Evolutionary conservation across 495 filamentous ascomycete species (phyloP).

Genomic region (Lophiostoma macrostomum): DNA sequence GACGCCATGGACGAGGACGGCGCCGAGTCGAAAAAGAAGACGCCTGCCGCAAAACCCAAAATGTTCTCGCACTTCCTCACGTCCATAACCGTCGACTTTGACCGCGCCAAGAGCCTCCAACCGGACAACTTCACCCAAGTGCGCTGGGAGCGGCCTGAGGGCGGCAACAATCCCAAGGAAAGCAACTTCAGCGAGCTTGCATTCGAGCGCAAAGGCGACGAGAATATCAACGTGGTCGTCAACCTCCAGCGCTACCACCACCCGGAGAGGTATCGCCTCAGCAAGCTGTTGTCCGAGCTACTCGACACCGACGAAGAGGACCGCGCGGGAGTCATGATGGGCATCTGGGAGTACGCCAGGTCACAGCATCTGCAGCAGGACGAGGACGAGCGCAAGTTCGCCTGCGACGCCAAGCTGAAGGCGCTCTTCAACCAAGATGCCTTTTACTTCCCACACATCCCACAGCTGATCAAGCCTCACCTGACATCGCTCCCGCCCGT

Average conservation of each 20-base stretch:
- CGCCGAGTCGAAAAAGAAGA: slow-evolving; percentile 42
- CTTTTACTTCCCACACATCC: slow-evolving; percentile 85
- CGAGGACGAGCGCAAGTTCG: slow-evolving; percentile 85
- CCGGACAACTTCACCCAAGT: slow-evolving; percentile 58
- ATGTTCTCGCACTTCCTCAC: slow-evolving; percentile 97
- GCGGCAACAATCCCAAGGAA: slow-evolving; percentile 45
- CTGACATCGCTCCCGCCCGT: slow-evolving; percentile 77
- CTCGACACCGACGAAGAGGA: slow-evolving; percentile 86
- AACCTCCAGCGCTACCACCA: slow-evolving; percentile 82
- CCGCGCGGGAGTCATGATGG: slow-evolving; percentile 78
- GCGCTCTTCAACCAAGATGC: slow-evolving; percentile 71
- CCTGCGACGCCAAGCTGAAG: slow-evolving; percentile 78
- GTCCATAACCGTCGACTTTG: slow-evolving; percentile 81
- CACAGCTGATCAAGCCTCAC: slow-evolving; percentile 70
- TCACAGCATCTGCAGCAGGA: slow-evolving; percentile 84
- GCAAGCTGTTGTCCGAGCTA: slow-evolving; percentile 74
- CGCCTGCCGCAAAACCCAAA: slow-evolving; percentile 42
- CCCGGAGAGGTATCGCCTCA: slow-evolving; percentile 78
- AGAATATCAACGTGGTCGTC: slow-evolving; percentile 87
- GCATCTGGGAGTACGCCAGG: slow-evolving; percentile 92
- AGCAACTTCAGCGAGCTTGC: slow-evolving; percentile 88
- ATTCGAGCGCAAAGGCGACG: slow-evolving; percentile 87
- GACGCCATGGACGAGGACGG: slow-evolving; percentile 64
- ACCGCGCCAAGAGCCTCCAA: slow-evolving; percentile 56
- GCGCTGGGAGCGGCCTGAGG: slow-evolving; percentile 64